Evolutionary conservation across 2,329 filamentous ascomycete species (phyloP), one percentile per base, ranked within the genome.

Genomic region (Fusarium piperis): DNA sequence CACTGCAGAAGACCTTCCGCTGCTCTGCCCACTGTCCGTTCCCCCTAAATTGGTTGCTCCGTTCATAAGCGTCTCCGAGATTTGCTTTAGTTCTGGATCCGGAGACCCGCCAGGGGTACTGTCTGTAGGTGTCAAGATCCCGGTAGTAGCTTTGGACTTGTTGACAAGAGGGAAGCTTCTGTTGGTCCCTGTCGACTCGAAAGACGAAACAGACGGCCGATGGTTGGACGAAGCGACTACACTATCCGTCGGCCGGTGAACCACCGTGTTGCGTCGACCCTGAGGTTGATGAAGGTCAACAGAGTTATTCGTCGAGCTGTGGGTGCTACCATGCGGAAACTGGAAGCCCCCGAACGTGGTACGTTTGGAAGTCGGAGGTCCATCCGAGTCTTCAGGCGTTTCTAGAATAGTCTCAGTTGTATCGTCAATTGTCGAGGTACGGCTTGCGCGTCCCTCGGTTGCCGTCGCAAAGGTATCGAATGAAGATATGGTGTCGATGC

Each of bases 91-190:
- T 59, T 85, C 85, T 33, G 83, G 79, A 46, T 89, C 86, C 1
- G 85, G 86, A 1, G 87, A 88, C 4, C 81, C 84, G 20, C 80
- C 81, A 3, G 86, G 85, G 3, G 85, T 74, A 55, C 68, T 69
- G n/a, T 60, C 65, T 5, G 56, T 62, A 3, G 75, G 75, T 4
- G 75, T 88, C 38, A 85, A 73, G 15, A 87, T 79, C 7, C 85
- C 86, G 33, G 81, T 83, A 56, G 81, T 84, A 10, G 82, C 77
- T 68, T 83, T 86, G 16, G 84, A 75, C 73, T 84, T 88, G 72
- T 86, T 88, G 44, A 91, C 85, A 6, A 91, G 82, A 1, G 89
- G 89, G 69, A 91, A 91, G 76, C 88, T 91, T 72, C 90, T 83
- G 57, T 85, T 88, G 1, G 89, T 91, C 16, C 88, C 88, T 0